These are phyloP conservation scores for Apiotrichum domesticum DNA, from an alignment of 1,284 basidiomycete genomes.

Conservation along the genomic window DNA sequence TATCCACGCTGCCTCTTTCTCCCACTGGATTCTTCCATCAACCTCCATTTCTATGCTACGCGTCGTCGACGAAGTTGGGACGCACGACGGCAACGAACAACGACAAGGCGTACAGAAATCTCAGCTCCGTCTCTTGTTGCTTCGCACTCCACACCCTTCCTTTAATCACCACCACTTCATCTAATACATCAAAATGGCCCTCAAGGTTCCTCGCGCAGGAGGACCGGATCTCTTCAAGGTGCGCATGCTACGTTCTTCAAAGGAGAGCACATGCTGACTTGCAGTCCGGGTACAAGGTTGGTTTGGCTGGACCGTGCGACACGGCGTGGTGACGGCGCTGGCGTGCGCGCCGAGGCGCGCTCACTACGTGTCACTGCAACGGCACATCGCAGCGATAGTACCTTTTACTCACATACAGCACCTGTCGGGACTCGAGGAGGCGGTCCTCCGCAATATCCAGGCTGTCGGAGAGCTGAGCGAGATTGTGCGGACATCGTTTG, in stretches of 20 bases:
- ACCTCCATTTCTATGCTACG: neutral
- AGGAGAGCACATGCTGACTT: neutral
- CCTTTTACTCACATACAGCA: constrained; percentile 52
- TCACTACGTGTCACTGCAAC: neutral
- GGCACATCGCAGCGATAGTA: neutral
- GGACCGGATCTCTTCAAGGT: constrained; percentile 82
- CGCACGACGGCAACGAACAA: neutral
- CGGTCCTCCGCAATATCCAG: constrained; percentile 89
- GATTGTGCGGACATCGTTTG: constrained; percentile 92
- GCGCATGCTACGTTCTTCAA: constrained; percentile 15
- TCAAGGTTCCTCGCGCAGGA: constrained; percentile 73
- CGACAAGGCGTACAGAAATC: no score
- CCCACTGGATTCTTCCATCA: neutral
- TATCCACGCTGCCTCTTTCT: neutral
- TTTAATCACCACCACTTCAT: neutral
- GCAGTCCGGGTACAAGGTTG: constrained; percentile 16
- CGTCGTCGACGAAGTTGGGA: neutral
- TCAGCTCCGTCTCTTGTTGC: no score
- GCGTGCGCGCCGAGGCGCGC: neutral
- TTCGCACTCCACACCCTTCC: neutral
- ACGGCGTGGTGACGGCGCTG: neutral
- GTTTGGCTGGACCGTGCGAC: neutral
- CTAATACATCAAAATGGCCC: constrained; percentile 7
- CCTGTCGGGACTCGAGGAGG: constrained; percentile 84
- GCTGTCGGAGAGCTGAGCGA: constrained; percentile 90